Conservation (phyloP, 225 moss, liverwort and hornwort genomes). For the Thuidium tamariscinum region DNA sequence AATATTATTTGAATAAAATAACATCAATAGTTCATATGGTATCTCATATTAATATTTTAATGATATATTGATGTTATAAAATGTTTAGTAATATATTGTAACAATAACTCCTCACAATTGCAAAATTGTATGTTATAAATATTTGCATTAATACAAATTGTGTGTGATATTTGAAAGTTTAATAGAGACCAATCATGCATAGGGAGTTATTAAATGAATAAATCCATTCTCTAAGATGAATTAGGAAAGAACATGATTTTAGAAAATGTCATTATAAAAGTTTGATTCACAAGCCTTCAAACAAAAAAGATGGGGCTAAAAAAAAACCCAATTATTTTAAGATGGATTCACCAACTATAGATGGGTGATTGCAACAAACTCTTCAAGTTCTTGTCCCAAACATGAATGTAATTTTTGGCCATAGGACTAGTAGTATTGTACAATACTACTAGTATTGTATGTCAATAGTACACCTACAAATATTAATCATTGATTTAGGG, state of each 20-base stretch:
- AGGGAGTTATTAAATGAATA: neutral
- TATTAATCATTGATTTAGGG: too few species aligned
- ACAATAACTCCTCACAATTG: neutral
- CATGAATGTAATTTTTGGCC: too few species aligned
- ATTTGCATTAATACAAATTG: neutral
- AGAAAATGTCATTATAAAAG: neutral
- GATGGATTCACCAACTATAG: neutral
- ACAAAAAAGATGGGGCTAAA: neutral
- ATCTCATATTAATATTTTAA: neutral
- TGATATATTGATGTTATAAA: neutral
- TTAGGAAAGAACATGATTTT: neutral
- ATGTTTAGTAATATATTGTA: neutral
- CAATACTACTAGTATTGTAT: too few species aligned
- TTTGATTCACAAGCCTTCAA: neutral
- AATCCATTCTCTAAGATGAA: neutral
- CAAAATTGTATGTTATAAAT: neutral
- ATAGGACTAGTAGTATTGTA: too few species aligned
- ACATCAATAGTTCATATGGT: too few species aligned
- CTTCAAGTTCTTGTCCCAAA: too few species aligned
- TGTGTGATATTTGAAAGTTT: neutral
- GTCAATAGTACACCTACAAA: too few species aligned
- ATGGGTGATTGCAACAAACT: too few species aligned
- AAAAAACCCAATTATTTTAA: neutral
- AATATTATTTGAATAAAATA: neutral
- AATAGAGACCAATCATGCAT: rapidly evolving